Conservation (phyloP, 1,139 yeast genomes). For the Kodamaea arcana region DNA sequence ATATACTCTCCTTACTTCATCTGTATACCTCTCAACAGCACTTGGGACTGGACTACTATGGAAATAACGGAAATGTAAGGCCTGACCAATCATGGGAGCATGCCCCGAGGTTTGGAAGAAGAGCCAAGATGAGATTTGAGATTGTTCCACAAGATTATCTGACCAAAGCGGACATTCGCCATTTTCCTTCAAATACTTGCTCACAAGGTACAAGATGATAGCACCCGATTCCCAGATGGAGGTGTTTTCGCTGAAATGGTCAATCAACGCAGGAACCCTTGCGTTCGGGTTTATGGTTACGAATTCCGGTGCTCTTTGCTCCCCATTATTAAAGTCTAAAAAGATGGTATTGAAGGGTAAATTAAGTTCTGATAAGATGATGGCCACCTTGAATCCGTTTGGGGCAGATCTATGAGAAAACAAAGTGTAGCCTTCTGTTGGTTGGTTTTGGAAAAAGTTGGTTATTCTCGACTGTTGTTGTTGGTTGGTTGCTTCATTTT, state of each 20-base stretch:
- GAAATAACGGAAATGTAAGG: constrained; percentile 87
- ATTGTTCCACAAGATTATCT: constrained; percentile 72
- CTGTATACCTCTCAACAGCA: constrained; percentile 88
- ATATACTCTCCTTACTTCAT: constrained; percentile 89
- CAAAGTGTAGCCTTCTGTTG: constrained; percentile 78
- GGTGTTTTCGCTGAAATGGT: constrained; percentile 74
- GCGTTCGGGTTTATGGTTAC: constrained; percentile 92
- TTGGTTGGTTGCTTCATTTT: constrained; percentile 32
- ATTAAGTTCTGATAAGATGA: constrained; percentile 78
- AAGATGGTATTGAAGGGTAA: constrained; percentile 78
- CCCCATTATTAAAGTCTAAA: constrained; percentile 83
- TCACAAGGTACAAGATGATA: constrained; percentile 71
- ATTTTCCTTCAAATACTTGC: constrained; percentile 62
- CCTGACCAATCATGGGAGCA: constrained; percentile 98
- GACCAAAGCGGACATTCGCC: constrained; percentile 82
- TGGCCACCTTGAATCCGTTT: constrained; percentile 94
- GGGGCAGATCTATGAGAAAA: constrained; percentile 94
- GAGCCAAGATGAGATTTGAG: constrained; percentile 86
- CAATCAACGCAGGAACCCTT: constrained; percentile 89
- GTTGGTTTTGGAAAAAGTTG: constrained; percentile 72
- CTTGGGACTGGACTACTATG: constrained; percentile 83
- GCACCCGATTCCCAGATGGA: constrained; percentile 96
- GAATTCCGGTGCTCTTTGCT: constrained; percentile 90
- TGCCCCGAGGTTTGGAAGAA: constrained; percentile 95
- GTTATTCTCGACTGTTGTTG: constrained; percentile 57